A percentile compares a stretch with the other conserved stretches of the same genome.
Conservation (phyloP, 768 basidiomycete species). For the Tulasnella sp. region DNA sequence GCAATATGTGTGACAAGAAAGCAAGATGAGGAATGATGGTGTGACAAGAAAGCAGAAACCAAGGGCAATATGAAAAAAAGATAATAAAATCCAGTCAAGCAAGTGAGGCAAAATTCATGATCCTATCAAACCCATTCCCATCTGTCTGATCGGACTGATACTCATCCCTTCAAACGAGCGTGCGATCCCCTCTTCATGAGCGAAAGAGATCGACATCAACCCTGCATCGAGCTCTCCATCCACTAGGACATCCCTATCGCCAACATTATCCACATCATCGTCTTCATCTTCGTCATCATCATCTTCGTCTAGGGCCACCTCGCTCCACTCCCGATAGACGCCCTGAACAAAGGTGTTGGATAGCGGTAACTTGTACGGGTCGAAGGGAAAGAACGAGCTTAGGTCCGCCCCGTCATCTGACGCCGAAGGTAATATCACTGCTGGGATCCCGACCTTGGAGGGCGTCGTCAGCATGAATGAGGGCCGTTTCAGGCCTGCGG, state of each 20-base stretch:
- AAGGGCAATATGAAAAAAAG: no score
- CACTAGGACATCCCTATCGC: slow-evolving; percentile 20
- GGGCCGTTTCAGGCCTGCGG: neutral
- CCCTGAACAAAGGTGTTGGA: slow-evolving; percentile 66
- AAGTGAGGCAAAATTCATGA: no score
- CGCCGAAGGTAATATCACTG: slow-evolving; percentile 22
- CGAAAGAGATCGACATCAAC: slow-evolving; percentile 21
- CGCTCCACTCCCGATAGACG: slow-evolving; percentile 84
- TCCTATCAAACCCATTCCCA: neutral
- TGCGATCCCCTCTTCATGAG: slow-evolving; percentile 40
- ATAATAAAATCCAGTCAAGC: no score
- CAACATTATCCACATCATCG: slow-evolving; percentile 31
- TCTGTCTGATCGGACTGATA: slow-evolving; percentile 47
- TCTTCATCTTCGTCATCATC: slow-evolving; percentile 58
- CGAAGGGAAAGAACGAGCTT: slow-evolving; percentile 95
- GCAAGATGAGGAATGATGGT: no score
- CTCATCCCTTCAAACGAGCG: slow-evolving; percentile 71
- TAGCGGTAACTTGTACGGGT: slow-evolving; percentile 83
- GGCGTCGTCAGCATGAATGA: neutral
- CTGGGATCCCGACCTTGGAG: neutral
- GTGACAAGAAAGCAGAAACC: no score
- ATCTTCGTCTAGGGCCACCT: slow-evolving; percentile 59
- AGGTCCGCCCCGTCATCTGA: slow-evolving; percentile 47
- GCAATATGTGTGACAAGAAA: no score
- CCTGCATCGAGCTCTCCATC: slow-evolving; percentile 21